Base-by-base conservation (phyloP, 192 early-diverging fungal genomes). In the Mortierella hygrophila region DNA sequence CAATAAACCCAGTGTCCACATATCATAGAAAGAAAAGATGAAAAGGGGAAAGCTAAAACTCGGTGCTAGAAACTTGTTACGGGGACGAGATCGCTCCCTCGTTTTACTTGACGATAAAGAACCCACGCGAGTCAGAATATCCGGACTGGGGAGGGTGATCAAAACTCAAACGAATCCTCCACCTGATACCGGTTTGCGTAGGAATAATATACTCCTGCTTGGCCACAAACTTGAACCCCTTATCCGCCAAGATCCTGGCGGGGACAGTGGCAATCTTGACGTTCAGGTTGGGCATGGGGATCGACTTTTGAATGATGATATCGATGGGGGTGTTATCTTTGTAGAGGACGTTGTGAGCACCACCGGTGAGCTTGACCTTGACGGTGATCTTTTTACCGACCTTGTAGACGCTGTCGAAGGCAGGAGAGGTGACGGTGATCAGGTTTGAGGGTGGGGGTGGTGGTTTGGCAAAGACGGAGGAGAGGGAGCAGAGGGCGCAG, bases 161-260 rank as follows among this genome's bases (percentile, higher is more conserved):
- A 26, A 71, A 82, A 4, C 32, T 40, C 29, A 65, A 54, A 40
- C 83, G 83, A 75, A 85, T 46, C 68, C 83, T 78, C 78, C 71
- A 73, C 7, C 68, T 44, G 57, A 77, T 23, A 40, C 23, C 74
- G 3, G 35, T 21, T 18, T 85, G 83, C 32, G 71, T 41, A n/a
- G 77, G 49, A 37, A 85, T 85, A 47, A 85, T 18, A 57, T 80
- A 80, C 20, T 72, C 35, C 55, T 72, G 41, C 35, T 76, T 21
- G 70, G 41, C 78, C 57, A 44, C 68, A 75, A 85, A 85, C 60
- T 52, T 72, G 78, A 52, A 79, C 9, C 83, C 83, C 2, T 70
- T 42, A 1, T 68, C 49, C 11, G 46, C 46, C 8, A 85, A 70
- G 1, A 26, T 37, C 4, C 70, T 49, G 21, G 78, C 78, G 5